Evolutionary conservation across 768 basidiomycete genomes (phyloP).

Genomic region (Termitomyces sp.): DNA sequence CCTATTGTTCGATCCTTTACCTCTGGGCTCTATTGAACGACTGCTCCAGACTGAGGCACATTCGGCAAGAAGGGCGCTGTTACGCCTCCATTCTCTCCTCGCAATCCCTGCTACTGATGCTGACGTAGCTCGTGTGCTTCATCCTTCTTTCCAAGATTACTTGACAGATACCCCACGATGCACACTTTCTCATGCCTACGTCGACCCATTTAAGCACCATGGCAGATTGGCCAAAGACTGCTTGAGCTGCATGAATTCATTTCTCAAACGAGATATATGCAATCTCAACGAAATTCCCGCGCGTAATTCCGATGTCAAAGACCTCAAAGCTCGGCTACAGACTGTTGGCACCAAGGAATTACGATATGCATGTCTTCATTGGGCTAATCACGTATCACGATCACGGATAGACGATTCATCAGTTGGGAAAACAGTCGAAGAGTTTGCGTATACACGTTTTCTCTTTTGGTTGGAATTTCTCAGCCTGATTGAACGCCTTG

Average conservation of each 20-base stretch:
- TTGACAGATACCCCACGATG: conserved; percentile 4
- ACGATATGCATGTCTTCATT: conserved; percentile 6
- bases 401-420: neutral
- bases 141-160: conserved; percentile 12
- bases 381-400: conserved; percentile 4
- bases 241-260: neutral
- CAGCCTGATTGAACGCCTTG: neutral
- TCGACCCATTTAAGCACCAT: conserved; percentile 2
- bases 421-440: neutral
- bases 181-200: neutral
- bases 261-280: conserved; percentile 7
- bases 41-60: conserved; percentile 1
- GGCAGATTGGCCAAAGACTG: neutral
- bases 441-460: conserved; percentile 1
- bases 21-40: neutral
- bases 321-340: neutral
- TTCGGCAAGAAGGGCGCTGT: neutral
- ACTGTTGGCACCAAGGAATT: neutral
- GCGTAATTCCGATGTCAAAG: neutral
- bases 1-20: conserved; percentile 2
- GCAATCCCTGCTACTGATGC: neutral
- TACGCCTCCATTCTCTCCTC: conserved; percentile 7
- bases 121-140: conserved; percentile 2
- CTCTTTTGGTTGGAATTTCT: conserved; percentile 7
- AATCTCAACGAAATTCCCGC: neutral